These are phyloP conservation scores for Komagataella populi DNA, from an alignment of 805 yeast species.

Conservation along the genomic window DNA sequence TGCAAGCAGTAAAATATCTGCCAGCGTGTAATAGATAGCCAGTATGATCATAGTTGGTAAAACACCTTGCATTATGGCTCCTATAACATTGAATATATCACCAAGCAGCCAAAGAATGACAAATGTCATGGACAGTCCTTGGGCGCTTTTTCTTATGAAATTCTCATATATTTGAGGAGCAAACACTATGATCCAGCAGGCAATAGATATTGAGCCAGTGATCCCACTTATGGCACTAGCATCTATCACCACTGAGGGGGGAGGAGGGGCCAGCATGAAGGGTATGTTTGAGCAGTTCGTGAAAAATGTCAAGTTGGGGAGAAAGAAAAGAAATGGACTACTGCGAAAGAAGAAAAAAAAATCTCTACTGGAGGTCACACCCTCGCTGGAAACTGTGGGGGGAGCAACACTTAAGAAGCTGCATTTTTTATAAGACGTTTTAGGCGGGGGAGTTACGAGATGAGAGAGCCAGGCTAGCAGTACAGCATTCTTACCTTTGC, in stretches of 20 bases:
- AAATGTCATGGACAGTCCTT: slow-evolving; percentile 79
- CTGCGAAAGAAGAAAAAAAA: background rate
- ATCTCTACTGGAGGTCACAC: background rate
- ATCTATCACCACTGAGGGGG: slow-evolving; percentile 51
- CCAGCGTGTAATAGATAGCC: slow-evolving; percentile 85
- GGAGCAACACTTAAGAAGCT: background rate
- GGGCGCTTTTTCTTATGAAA: slow-evolving; percentile 72
- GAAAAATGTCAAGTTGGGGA: background rate
- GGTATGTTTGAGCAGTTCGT: background rate
- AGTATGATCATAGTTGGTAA: slow-evolving; percentile 89
- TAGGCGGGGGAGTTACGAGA: no score
- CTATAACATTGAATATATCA: slow-evolving; percentile 85
- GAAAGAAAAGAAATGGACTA: background rate
- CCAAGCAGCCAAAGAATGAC: slow-evolving; percentile 88
- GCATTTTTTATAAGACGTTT: background rate
- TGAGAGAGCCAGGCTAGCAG: no score
- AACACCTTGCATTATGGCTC: slow-evolving; percentile 81
- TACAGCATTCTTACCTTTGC: no score
- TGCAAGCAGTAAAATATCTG: slow-evolving; percentile 71
- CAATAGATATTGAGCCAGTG: slow-evolving; percentile 78
- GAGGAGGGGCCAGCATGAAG: slow-evolving; percentile 23
- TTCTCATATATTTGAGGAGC: slow-evolving; percentile 95
- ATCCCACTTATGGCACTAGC: slow-evolving; percentile 69
- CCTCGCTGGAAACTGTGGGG: background rate
- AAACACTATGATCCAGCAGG: slow-evolving; percentile 96